These are phyloP conservation scores for Monosporozyma unispora DNA, from an alignment of 805 yeast species.

Conservation along the genomic window DNA sequence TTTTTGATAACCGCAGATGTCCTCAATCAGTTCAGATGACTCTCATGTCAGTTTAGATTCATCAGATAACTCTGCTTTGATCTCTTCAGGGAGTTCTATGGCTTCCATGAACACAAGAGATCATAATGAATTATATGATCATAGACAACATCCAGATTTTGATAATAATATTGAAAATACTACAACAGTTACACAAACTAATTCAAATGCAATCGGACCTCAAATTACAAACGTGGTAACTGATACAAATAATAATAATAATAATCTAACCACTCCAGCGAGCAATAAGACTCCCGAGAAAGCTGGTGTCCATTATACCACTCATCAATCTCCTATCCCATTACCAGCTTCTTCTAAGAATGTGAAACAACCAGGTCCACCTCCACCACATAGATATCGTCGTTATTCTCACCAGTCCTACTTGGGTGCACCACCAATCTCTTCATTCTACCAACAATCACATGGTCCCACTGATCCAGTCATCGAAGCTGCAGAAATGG, in stretches of 20 bases:
- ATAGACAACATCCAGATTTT: conserved; percentile 40
- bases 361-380: neutral
- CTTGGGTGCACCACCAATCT: neutral
- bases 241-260: conserved; percentile 3
- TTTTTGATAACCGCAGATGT: too few relatives aligned
- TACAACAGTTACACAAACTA: neutral
- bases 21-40: conserved; percentile 5
- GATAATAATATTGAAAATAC: conserved; percentile 20
- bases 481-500: conserved; percentile 21
- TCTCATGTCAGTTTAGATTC: conserved; percentile 2
- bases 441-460: neutral
- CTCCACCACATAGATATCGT: neutral
- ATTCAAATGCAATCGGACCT: neutral
- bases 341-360: neutral
- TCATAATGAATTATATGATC: conserved; percentile 36
- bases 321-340: neutral
- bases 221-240: neutral
- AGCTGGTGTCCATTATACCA: neutral
- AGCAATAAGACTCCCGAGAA: neutral
- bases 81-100: conserved; percentile 23
- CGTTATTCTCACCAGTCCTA: conserved; percentile 2
- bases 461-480: conserved; percentile 5
- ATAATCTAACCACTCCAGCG: neutral
- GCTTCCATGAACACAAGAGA: conserved; percentile 34
- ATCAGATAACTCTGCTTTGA: conserved; percentile 17